phyloP scores from a whole-genome alignment of 306 rosid genomes.

The Vigna angularis region DNA sequence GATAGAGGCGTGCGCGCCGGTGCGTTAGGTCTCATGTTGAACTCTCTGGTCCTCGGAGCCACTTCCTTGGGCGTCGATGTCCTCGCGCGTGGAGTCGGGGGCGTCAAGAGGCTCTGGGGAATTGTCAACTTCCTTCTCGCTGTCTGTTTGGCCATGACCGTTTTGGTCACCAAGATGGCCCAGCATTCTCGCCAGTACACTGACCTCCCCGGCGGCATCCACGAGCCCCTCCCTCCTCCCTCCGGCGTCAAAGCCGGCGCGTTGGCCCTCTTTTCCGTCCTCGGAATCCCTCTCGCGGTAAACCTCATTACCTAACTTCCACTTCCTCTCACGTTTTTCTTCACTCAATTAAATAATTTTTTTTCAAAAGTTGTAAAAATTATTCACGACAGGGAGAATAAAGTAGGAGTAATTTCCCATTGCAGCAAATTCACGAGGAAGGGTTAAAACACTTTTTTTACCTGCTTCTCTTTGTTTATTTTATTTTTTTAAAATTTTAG shows the following conservation, averaged over 20 bases:
- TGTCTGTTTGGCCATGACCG: slow-evolving; percentile 54
- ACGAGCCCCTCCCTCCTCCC: slow-evolving; percentile 51
- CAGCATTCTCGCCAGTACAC: slow-evolving; percentile 36
- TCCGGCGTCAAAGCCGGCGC: slow-evolving; percentile 62
- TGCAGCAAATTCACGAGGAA: neutral
- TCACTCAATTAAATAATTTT: neutral
- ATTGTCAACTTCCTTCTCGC: slow-evolving; percentile 75
- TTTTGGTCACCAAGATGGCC: slow-evolving; percentile 74
- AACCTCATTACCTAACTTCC: neutral
- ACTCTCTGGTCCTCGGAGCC: slow-evolving; percentile 70
- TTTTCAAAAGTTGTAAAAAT: no score
- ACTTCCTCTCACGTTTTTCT: no score
- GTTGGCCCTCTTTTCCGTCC: slow-evolving; percentile 64
- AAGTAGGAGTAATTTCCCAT: neutral
- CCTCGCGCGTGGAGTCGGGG: slow-evolving; percentile 65
- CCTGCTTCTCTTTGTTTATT: neutral
- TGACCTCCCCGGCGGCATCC: neutral
- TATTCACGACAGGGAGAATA: neutral
- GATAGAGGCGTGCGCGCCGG: slow-evolving; percentile 76
- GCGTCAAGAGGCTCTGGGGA: slow-evolving; percentile 80
- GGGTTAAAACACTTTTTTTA: slow-evolving; percentile 35
- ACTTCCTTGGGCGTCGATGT: slow-evolving; percentile 63
- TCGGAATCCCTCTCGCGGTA: slow-evolving; percentile 76
- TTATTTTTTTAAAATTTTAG: neutral
- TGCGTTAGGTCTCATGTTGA: slow-evolving; percentile 78